Conservation (phyloP, 495 filamentous ascomycete species). For the Neurospora sp. region DNA sequence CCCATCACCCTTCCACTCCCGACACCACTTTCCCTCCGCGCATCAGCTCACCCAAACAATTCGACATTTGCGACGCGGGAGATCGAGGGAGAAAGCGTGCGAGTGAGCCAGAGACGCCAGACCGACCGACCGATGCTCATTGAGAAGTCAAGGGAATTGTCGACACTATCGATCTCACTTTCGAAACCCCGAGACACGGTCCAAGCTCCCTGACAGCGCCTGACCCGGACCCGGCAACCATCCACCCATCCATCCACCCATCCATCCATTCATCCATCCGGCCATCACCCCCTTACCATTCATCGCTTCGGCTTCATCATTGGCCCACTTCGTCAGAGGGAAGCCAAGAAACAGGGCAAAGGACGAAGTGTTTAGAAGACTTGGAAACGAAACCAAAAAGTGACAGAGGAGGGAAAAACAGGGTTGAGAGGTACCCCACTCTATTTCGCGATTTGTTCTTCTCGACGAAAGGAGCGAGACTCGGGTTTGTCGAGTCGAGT, state of each 20-base stretch:
- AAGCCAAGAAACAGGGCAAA: slow-evolving; percentile 1
- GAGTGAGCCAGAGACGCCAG: not conserved
- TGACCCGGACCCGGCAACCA: not conserved
- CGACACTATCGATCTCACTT: not conserved
- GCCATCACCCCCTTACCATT: not conserved
- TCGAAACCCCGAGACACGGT: not conserved
- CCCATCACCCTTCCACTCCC: slow-evolving; percentile 7
- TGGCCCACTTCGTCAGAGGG: not conserved
- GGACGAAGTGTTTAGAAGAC: not conserved
- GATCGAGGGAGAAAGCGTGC: not conserved
- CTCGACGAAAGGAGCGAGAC: not conserved
- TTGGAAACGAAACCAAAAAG: not conserved
- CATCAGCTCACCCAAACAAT: not conserved
- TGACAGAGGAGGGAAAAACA: not conserved
- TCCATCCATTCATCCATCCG: not conserved
- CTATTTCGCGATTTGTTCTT: not conserved
- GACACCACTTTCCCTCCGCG: not conserved
- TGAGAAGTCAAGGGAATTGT: not conserved
- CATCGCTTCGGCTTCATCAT: not conserved
- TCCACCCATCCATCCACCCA: not conserved
- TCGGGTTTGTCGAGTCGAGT: not conserved
- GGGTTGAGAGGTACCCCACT: not conserved
- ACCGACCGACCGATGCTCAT: not conserved
- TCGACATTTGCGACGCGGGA: not conserved
- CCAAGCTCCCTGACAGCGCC: not conserved